Evolutionary conservation across 2,329 filamentous ascomycete genomes (phyloP), one percentile per base, ranked within the genome.

Genomic region (Aureobasidium sp.): DNA sequence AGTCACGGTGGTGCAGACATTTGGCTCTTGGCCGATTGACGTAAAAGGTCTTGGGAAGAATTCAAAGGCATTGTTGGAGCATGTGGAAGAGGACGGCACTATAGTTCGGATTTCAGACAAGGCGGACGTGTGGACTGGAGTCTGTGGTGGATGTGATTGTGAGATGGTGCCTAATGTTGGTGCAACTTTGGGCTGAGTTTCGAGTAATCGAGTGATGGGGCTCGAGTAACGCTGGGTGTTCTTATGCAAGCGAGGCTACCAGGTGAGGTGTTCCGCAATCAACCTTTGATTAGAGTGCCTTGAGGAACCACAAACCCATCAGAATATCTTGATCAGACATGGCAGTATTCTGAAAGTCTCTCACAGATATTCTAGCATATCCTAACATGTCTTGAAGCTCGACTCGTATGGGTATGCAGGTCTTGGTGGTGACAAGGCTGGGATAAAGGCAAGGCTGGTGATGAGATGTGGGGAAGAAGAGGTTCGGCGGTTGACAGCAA

Each of bases 401-500:
- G 14, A 22, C 9, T 12, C n/a, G 31, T 11, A 11, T 44, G 39
- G 14, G 9, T 42, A n/a, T 54, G 39, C 39, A 19, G 17, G 29
- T 45, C 11, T 35, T 14, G 37, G 17, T 58, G 40, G 54, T 37
- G 31, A 47, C 2, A 31, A 11, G n/a, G n/a, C 19, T 47, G 24
- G 24, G 39, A 27, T 58, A 47, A 27, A 45, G 39, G 40, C 27
- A 58, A 47, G 54, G 54, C n/a, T 47, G 17, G 22, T 17, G 53
- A 48, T 29, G 40, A 45, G 22, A 44, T 59, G 56, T 47, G 45
- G 42, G 56, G 56, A 49, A 59, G 31, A 24, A 37, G 37, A 35
- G 37, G 56, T 42, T 58, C 45, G 29, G 39, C 52, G 24, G 37
- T 44, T 45, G 53, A 44, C 52, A 58, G 33, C 56, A 49, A 49